These are phyloP conservation scores for Nemania bipapillata DNA, from an alignment of 2,329 filamentous ascomycete species.

Conservation along the genomic window DNA sequence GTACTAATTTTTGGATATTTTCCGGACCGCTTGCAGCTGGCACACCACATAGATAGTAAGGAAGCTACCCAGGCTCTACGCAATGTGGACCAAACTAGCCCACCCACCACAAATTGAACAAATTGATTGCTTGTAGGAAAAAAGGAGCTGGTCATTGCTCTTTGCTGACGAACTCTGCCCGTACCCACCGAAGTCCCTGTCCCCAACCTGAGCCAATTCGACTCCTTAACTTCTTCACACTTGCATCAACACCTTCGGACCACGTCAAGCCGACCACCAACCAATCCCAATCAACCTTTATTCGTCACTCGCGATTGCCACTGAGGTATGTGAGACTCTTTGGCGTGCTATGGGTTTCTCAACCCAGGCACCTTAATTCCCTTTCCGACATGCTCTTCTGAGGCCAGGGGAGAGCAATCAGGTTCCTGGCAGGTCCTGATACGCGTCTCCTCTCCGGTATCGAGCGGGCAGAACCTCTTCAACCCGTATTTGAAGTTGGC, in stretches of 20 bases:
- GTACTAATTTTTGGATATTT: not conserved
- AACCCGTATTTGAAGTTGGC: slow-evolving; percentile 63
- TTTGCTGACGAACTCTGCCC: slow-evolving; percentile 27
- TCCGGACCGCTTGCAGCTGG: slow-evolving; percentile 27
- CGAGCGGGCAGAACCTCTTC: slow-evolving; percentile 76
- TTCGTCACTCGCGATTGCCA: slow-evolving; percentile 32
- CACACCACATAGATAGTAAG: not conserved
- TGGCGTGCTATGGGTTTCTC: slow-evolving; percentile 51
- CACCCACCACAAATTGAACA: slow-evolving; percentile 36
- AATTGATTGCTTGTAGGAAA: slow-evolving; percentile 32
- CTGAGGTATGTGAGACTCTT: slow-evolving; percentile 60
- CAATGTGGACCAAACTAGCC: not conserved
- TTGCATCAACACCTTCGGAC: slow-evolving; percentile 42
- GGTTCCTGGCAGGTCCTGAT: slow-evolving; percentile 57
- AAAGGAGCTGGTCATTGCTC: slow-evolving; percentile 29
- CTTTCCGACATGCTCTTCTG: slow-evolving; percentile 51
- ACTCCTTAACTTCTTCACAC: slow-evolving; percentile 34
- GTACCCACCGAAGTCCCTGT: slow-evolving; percentile 22
- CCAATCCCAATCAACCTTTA: slow-evolving; percentile 16
- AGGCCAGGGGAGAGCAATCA: slow-evolving; percentile 73
- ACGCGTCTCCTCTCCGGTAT: slow-evolving; percentile 72
- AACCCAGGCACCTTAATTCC: slow-evolving; percentile 46
- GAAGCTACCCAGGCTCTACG: slow-evolving; percentile 10
- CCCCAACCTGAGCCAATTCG: not conserved
- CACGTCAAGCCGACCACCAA: slow-evolving; percentile 41